Conservation (phyloP, 768 basidiomycete genomes). For the Russula ochroleuca region DNA sequence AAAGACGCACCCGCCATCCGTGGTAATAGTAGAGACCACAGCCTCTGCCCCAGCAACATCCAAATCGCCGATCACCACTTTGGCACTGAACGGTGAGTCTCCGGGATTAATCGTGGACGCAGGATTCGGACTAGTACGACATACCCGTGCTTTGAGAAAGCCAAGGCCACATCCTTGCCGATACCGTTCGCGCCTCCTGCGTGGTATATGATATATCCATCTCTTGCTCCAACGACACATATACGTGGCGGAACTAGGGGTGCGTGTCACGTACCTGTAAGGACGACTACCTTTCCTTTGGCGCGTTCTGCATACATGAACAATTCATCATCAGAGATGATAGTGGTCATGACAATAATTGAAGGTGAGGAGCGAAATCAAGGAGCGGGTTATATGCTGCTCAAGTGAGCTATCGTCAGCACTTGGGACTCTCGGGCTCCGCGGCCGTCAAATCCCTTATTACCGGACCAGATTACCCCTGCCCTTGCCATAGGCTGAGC, state of each 20-base stretch:
- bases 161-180: conserved; percentile 29
- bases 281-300: conserved; percentile 30
- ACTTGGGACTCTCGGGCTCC: too few species aligned
- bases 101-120: not conserved
- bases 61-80: conserved; percentile 27
- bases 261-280: conserved; percentile 29
- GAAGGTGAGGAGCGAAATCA: not conserved
- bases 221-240: not conserved
- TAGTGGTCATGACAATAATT: conserved; percentile 25
- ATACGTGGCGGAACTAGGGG: not conserved
- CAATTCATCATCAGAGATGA: conserved; percentile 28
- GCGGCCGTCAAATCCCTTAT: too few species aligned
- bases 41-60: conserved; percentile 13
- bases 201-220: not conserved
- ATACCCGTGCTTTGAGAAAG: conserved; percentile 30
- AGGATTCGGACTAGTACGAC: conserved; percentile 5
- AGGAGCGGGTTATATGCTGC: not conserved
- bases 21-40: conserved; percentile 17
- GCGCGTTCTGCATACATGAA: conserved; percentile 28
- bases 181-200: conserved; percentile 32
- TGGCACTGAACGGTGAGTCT: conserved; percentile 12
- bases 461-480: too few species aligned
- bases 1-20: conserved; percentile 27
- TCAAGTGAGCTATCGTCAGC: too few species aligned
- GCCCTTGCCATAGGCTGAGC: too few species aligned